Evolutionary conservation across 345 rosid genomes (phyloP).

Genomic region (Rhizophora mangle): DNA sequence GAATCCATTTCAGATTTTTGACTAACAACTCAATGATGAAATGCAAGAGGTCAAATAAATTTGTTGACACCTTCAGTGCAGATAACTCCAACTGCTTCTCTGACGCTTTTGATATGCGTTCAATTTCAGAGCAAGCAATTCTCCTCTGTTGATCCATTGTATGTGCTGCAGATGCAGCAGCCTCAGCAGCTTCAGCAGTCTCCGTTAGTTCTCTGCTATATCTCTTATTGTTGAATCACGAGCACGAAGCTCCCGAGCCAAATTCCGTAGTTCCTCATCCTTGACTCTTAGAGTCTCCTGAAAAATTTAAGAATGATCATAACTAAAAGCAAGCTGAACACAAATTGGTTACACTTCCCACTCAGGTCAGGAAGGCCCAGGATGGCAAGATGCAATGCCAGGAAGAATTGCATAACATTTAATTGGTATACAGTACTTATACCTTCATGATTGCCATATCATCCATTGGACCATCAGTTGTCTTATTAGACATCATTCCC

Average conservation of each 20-base stretch:
- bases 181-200: slow-evolving; percentile 99
- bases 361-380: no score
- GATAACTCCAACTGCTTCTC: slow-evolving; percentile 56
- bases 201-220: slow-evolving; percentile 85
- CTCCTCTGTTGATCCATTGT: slow-evolving; percentile 91
- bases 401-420: no score
- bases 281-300: slow-evolving; percentile 94
- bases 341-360: no score
- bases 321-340: slow-evolving; percentile 12
- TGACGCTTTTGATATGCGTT: slow-evolving; percentile 56
- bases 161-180: slow-evolving; percentile 93
- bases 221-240: slow-evolving; percentile 88
- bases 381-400: no score
- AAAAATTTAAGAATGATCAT: slow-evolving; percentile 1
- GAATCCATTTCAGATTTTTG: no score
- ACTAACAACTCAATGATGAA: background rate
- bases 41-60: background rate
- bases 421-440: background rate
- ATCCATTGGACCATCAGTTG: slow-evolving; percentile 84
- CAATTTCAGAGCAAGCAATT: slow-evolving; percentile 71
- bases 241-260: slow-evolving; percentile 85
- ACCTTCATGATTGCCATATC: slow-evolving; percentile 97
- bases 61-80: slow-evolving; percentile 47
- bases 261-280: slow-evolving; percentile 91
- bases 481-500: slow-evolving; percentile 54